phyloP scores from a whole-genome alignment of 1,284 basidiomycete species.

The Irpex sp. region DNA sequence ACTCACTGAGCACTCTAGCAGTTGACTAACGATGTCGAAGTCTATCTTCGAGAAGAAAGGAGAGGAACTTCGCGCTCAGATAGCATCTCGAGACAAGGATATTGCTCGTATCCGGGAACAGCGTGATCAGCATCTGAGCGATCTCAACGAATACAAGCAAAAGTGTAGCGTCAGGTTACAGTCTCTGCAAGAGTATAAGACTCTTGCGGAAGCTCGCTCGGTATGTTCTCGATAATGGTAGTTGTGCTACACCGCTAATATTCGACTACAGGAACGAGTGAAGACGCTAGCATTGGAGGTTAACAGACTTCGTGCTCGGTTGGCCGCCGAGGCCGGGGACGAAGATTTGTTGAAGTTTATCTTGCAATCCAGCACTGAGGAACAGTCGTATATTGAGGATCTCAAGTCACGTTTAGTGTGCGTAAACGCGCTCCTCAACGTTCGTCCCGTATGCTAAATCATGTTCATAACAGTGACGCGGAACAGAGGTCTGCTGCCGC shows the following conservation, averaged over 20 bases:
- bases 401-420: slow-evolving; percentile 61
- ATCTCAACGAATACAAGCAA: slow-evolving; percentile 70
- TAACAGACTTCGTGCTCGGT: slow-evolving; percentile 67
- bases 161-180: slow-evolving; percentile 62
- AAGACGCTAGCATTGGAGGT: slow-evolving; percentile 72
- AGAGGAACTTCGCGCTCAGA: slow-evolving; percentile 50
- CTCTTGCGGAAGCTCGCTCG: slow-evolving; percentile 64
- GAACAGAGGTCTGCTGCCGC: slow-evolving; percentile 44
- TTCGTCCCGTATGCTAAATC: slow-evolving; percentile 1
- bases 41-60: not conserved
- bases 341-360: slow-evolving; percentile 74
- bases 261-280: slow-evolving; percentile 66
- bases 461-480: slow-evolving; percentile 38
- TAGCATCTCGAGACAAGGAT: slow-evolving; percentile 72
- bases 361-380: slow-evolving; percentile 52
- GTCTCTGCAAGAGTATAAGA: slow-evolving; percentile 71
- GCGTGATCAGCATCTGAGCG: slow-evolving; percentile 74
- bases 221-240: slow-evolving; percentile 36
- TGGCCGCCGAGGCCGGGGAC: slow-evolving; percentile 74
- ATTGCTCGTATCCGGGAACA: slow-evolving; percentile 75
- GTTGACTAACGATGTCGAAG: slow-evolving; percentile 13
- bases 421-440: slow-evolving; percentile 24
- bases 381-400: slow-evolving; percentile 59
- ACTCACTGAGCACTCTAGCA: slow-evolving; percentile 4
- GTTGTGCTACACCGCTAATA: slow-evolving; percentile 12